These are phyloP conservation scores for Fusarium fracticaudum DNA, from an alignment of 2,329 filamentous ascomycete species.

Conservation along the genomic window DNA sequence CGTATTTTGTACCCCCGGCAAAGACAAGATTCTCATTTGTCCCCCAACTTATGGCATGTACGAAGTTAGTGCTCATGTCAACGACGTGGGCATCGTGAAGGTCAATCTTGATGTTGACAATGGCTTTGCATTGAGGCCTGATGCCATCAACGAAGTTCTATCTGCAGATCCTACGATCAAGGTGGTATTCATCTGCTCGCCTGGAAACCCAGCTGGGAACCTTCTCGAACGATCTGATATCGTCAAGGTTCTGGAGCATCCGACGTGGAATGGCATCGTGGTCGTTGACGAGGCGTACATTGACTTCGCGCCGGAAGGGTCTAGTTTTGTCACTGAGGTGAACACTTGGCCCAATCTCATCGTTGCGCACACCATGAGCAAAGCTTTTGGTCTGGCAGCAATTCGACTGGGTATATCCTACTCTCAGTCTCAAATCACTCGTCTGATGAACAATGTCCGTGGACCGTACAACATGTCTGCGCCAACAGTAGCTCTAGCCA, in stretches of 20 bases:
- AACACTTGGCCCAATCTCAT: not conserved
- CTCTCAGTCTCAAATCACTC: not conserved
- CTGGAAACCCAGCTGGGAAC: not conserved
- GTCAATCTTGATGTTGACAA: not conserved
- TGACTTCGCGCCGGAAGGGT: not conserved
- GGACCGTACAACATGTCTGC: not conserved
- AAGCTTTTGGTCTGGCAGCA: not conserved
- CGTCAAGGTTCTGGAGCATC: not conserved
- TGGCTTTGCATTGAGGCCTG: not conserved
- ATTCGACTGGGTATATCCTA: not conserved
- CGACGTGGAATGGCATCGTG: not conserved
- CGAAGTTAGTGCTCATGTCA: not conserved
- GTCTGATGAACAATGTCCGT: not conserved
- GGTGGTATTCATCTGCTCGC: not conserved
- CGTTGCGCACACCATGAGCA: not conserved
- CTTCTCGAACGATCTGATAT: not conserved
- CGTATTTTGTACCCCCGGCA: not conserved
- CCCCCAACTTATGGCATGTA: not conserved
- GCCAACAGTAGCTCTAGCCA: not conserved
- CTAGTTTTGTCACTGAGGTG: not conserved
- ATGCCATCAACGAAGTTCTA: not conserved
- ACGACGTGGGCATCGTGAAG: not conserved
- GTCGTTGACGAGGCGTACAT: not conserved
- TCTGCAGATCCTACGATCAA: not conserved
- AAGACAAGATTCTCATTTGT: not conserved